phyloP scores from a whole-genome alignment of 169 alveolate genomes.

The Plasmodium inui region DNA sequence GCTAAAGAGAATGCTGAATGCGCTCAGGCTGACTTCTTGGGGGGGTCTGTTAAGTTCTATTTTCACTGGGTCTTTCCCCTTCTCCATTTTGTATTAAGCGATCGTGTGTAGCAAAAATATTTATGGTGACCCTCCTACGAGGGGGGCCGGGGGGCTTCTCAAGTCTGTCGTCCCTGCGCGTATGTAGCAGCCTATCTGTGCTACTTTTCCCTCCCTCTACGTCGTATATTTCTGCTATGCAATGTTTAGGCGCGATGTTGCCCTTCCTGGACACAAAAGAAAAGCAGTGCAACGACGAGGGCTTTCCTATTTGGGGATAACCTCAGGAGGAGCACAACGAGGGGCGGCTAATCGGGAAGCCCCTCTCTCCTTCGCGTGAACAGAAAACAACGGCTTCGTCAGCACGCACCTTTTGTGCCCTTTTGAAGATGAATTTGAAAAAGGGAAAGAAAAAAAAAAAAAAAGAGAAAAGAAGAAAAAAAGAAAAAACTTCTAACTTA shows the following conservation, averaged over 20 bases:
- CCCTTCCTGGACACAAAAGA: background rate
- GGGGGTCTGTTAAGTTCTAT: slow-evolving; percentile 22
- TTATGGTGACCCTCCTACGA: background rate
- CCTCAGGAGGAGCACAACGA: background rate
- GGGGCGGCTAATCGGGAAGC: background rate
- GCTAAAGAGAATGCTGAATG: slow-evolving; percentile 82
- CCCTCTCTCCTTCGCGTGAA: background rate
- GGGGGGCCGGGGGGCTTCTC: background rate
- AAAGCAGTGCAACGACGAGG: too few species aligned
- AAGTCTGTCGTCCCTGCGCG: background rate
- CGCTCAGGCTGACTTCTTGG: slow-evolving; percentile 81
- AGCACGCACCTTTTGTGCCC: background rate
- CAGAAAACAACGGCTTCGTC: background rate
- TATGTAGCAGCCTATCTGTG: background rate
- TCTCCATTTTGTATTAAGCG: slow-evolving; percentile 4
- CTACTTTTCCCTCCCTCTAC: background rate
- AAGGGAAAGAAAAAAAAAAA: background rate
- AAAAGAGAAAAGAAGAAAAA: too few species aligned
- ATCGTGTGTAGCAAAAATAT: background rate
- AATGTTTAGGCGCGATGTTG: background rate
- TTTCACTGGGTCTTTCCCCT: background rate
- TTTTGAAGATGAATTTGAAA: too few species aligned
- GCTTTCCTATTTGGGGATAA: background rate
- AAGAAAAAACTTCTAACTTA: too few species aligned
- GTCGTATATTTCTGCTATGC: background rate